Evolutionary conservation across 495 filamentous ascomycete species (phyloP).

Genomic region (Rusavskia elegans): DNA sequence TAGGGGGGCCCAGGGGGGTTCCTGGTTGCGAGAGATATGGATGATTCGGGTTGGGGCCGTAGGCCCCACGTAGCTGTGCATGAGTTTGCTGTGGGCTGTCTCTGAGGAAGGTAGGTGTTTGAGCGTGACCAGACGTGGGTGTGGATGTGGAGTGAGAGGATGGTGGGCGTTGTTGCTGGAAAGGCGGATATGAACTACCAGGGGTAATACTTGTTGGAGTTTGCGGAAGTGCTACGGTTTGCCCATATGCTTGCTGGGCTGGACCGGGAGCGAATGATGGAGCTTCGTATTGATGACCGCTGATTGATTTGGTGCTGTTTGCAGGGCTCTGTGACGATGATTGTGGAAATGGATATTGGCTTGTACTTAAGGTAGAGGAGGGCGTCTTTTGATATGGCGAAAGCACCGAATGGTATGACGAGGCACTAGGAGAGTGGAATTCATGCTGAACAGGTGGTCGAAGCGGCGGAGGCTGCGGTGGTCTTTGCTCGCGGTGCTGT

Average conservation of each 20-base stretch:
- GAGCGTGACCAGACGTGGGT: slow-evolving; percentile 21
- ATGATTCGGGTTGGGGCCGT: slow-evolving; percentile 23
- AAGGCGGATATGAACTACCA: slow-evolving; percentile 11
- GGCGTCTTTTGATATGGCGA: slow-evolving; percentile 32
- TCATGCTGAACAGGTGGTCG: slow-evolving; percentile 19
- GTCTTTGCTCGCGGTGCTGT: slow-evolving; percentile 19
- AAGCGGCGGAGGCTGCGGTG: slow-evolving; percentile 27
- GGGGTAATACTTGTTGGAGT: slow-evolving; percentile 11
- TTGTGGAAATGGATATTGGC: slow-evolving; percentile 24
- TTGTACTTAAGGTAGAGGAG: slow-evolving; percentile 18
- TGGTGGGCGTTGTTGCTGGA: slow-evolving; percentile 27
- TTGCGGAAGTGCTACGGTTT: slow-evolving; percentile 7
- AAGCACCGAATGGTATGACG: slow-evolving; percentile 24
- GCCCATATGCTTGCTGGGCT: slow-evolving; percentile 19
- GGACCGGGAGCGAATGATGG: slow-evolving; percentile 17
- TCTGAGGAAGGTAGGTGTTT: slow-evolving; percentile 16
- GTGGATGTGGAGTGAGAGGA: slow-evolving; percentile 32
- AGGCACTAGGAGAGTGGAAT: slow-evolving; percentile 22
- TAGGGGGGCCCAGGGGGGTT: slow-evolving; percentile 32
- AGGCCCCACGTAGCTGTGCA: slow-evolving; percentile 22
- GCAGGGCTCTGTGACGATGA: slow-evolving; percentile 9
- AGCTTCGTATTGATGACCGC: slow-evolving; percentile 20
- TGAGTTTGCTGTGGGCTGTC: slow-evolving; percentile 26
- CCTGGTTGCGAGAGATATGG: slow-evolving; percentile 28
- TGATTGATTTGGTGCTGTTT: slow-evolving; percentile 17